A percentile compares a stretch with the other conserved stretches of the same genome.
phyloP scores from a whole-genome alignment of 768 basidiomycete species.

The Solioccasus polychromus region DNA sequence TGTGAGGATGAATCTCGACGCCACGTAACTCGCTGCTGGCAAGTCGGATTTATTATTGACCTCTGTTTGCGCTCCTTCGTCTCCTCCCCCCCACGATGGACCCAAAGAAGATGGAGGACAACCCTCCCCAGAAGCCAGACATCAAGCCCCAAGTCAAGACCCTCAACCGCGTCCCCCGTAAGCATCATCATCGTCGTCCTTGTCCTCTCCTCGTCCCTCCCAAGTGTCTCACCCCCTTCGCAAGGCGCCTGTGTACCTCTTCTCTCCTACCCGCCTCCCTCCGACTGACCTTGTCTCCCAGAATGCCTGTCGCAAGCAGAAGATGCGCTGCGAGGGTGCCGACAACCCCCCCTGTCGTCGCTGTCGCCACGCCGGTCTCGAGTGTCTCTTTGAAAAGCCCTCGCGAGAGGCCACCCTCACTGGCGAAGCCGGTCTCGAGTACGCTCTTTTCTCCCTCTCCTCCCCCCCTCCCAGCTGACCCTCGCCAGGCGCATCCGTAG shows the following conservation, averaged over 20 bases:
- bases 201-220: not conserved
- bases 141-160: slow-evolving; percentile 73
- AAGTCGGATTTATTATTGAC: slow-evolving; percentile 16
- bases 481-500: slow-evolving; percentile 79
- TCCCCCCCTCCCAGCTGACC: slow-evolving; percentile 8
- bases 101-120: slow-evolving; percentile 53
- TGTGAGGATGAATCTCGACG: not conserved
- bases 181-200: no score
- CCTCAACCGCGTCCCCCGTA: slow-evolving; percentile 84
- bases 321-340: slow-evolving; percentile 96
- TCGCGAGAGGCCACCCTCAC: slow-evolving; percentile 82
- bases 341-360: slow-evolving; percentile 96
- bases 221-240: slow-evolving; percentile 11
- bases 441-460: slow-evolving; percentile 34
- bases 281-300: slow-evolving; percentile 32
- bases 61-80: slow-evolving; percentile 15
- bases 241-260: slow-evolving; percentile 76
- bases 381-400: slow-evolving; percentile 95
- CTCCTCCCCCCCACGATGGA: slow-evolving; percentile 17
- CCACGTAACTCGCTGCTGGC: slow-evolving; percentile 8
- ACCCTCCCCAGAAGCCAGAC: slow-evolving; percentile 62
- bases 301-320: slow-evolving; percentile 96
- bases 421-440: slow-evolving; percentile 89
- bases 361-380: slow-evolving; percentile 84
- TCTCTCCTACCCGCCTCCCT: slow-evolving; percentile 8